Evolutionary conservation across 2,329 filamentous ascomycete genomes (phyloP).

Genomic region (Fonsecaea nubica): DNA sequence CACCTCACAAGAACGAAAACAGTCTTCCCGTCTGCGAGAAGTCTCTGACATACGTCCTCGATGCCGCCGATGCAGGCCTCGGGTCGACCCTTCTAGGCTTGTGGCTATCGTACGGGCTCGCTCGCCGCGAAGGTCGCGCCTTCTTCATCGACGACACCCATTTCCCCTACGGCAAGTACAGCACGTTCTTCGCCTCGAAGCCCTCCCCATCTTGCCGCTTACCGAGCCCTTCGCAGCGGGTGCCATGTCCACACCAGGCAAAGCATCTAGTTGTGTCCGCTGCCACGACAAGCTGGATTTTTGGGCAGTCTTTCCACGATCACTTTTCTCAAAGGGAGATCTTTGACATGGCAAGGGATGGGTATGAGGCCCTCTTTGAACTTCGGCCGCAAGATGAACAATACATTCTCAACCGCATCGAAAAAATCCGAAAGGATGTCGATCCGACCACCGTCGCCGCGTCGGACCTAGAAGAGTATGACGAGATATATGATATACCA

Average conservation of each 20-base stretch:
- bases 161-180: constrained; percentile 81
- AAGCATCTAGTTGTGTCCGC: constrained; percentile 76
- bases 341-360: constrained; percentile 70
- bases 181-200: constrained; percentile 69
- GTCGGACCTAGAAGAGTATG: constrained; percentile 38
- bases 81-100: constrained; percentile 77
- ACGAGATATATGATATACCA: constrained; percentile 40
- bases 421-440: constrained; percentile 56
- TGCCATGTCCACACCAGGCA: constrained; percentile 79
- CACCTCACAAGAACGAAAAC: constrained; percentile 17
- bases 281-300: constrained; percentile 68
- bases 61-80: constrained; percentile 75
- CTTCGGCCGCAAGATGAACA: constrained; percentile 68
- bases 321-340: constrained; percentile 66
- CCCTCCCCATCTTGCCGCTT: constrained; percentile 70
- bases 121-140: constrained; percentile 72
- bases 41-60: constrained; percentile 79
- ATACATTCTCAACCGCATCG: constrained; percentile 68
- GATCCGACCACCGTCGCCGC: constrained; percentile 37
- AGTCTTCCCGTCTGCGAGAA: constrained; percentile 65
- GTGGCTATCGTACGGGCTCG: constrained; percentile 84
- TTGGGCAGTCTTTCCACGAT: constrained; percentile 65
- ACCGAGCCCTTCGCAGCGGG: constrained; percentile 75
- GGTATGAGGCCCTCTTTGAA: constrained; percentile 77
- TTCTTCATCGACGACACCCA: constrained; percentile 87